Conservation (phyloP, 75 land plant genomes). For the Adiantum capillusveneris region DNA sequence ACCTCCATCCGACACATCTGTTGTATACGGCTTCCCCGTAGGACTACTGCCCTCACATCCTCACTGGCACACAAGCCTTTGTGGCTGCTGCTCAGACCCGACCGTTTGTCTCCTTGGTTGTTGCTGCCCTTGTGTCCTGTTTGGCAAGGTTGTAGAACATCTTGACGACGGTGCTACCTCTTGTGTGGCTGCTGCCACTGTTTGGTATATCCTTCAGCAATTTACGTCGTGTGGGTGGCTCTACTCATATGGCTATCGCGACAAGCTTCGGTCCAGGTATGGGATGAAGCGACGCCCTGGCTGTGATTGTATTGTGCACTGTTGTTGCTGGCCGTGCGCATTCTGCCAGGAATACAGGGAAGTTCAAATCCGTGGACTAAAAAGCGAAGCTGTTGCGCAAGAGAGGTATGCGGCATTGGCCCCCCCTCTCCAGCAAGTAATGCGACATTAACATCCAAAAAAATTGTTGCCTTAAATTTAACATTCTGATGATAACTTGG, state of each 20-base stretch:
- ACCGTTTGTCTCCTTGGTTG: conserved; percentile 25
- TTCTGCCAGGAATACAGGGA: conserved; percentile 35
- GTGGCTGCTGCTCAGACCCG: conserved; percentile 18
- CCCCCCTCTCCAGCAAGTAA: too few species aligned
- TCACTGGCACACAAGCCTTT: conserved; percentile 26
- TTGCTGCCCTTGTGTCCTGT: conserved; percentile 29
- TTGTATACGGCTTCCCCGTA: conserved; percentile 1
- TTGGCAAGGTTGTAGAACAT: conserved; percentile 18
- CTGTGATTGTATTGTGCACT: conserved; percentile 22
- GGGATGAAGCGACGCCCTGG: conserved; percentile 18
- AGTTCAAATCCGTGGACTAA: conserved; percentile 15
- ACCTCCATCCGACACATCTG: too few species aligned
- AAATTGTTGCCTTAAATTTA: too few species aligned
- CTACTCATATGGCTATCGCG: conserved; percentile 25
- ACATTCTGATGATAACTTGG: too few species aligned
- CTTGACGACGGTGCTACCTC: conserved; percentile 22
- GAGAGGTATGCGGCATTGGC: too few species aligned
- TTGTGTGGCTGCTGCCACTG: conserved; percentile 14
- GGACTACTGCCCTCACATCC: not conserved
- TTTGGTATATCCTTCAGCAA: conserved; percentile 34
- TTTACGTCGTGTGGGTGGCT: conserved; percentile 26
- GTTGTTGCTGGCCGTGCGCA: conserved; percentile 21
- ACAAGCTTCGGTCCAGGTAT: conserved; percentile 26
- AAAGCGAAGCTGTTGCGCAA: not conserved
- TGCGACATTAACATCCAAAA: too few species aligned